A percentile compares a stretch with the other conserved stretches of the same genome.
Evolutionary conservation across 148 eudicot species (phyloP).

Genomic region (Limonium bicolor): DNA sequence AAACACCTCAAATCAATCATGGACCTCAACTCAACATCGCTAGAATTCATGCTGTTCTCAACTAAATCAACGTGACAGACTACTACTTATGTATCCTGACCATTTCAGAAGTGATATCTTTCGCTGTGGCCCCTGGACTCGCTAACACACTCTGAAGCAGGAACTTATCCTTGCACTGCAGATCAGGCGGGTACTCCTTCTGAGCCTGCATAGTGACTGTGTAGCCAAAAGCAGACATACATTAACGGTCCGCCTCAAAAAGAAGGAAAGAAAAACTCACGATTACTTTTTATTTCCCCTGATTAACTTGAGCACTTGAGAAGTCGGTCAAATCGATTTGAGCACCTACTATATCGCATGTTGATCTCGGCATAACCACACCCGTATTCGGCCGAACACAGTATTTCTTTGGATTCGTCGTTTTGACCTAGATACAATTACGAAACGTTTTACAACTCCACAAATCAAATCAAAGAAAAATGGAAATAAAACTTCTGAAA

Average conservation of each 20-base stretch:
- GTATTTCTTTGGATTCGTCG: constrained; percentile 83
- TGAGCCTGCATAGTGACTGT: constrained; percentile 24
- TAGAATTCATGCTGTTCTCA: neutral
- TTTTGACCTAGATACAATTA: constrained; percentile 54
- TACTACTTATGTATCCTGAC: constrained; percentile 4
- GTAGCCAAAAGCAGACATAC: neutral
- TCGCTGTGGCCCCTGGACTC: constrained; percentile 5
- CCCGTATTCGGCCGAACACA: constrained; percentile 82
- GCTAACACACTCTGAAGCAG: constrained; percentile 19
- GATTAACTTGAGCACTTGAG: neutral
- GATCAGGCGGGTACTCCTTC: constrained; percentile 14
- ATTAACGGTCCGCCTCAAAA: neutral
- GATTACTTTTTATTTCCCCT: neutral
- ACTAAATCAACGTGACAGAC: neutral
- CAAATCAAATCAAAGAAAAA: too few species aligned
- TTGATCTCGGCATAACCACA: constrained; percentile 49
- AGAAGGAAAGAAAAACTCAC: neutral
- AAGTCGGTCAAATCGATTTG: neutral
- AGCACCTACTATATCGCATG: constrained; percentile 49
- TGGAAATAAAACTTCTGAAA: too few species aligned
- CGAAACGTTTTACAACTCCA: too few species aligned
- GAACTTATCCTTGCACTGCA: constrained; percentile 30
- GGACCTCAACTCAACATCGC: neutral
- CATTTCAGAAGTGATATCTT: constrained; percentile 19
- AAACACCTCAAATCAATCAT: neutral